Percentiles rank a stretch among this genome's conserved stretches.
phyloP scores from a whole-genome alignment of 768 basidiomycete species.

The Tylopilus balloui region DNA sequence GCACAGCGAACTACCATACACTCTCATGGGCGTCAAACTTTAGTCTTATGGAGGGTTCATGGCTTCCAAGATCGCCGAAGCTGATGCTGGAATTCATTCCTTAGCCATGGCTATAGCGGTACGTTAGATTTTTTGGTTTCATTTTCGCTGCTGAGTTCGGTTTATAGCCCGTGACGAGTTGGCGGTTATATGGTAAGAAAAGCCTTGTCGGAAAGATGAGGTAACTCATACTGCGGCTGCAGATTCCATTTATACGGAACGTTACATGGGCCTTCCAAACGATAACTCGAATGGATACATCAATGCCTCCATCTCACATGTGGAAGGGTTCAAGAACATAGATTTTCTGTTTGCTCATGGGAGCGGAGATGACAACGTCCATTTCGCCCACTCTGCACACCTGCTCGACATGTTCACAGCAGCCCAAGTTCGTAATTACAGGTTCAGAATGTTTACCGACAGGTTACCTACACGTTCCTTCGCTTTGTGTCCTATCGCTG shows the following conservation, averaged over 20 bases:
- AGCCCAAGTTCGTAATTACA: conserved; percentile 64
- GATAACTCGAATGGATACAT: conserved; percentile 84
- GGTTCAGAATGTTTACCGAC: conserved; percentile 97
- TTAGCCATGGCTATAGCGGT: conserved; percentile 90
- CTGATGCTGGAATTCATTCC: conserved; percentile 83
- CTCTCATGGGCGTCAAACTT: not conserved
- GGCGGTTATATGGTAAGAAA: conserved; percentile 68
- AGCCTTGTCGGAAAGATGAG: not conserved
- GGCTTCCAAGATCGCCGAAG: conserved; percentile 89
- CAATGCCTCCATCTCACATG: conserved; percentile 82
- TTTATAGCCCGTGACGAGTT: conserved; percentile 78
- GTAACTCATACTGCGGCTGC: conserved; percentile 3
- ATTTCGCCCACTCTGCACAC: conserved; percentile 87
- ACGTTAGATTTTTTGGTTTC: conserved; percentile 27
- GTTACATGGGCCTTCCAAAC: conserved; percentile 87
- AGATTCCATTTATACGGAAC: conserved; percentile 97
- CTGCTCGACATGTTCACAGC: conserved; percentile 90
- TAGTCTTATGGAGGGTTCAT: conserved; percentile 97
- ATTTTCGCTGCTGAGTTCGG: conserved; percentile 9
- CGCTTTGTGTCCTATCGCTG: conserved; percentile 1
- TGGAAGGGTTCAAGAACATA: conserved; percentile 77
- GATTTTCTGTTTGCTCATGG: conserved; percentile 89
- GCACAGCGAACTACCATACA: not conserved
- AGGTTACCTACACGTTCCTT: conserved; percentile 48
- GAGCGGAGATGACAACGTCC: conserved; percentile 95